Base-by-base conservation (phyloP, 805 yeast genomes). In the Nakazawaea populi region DNA sequence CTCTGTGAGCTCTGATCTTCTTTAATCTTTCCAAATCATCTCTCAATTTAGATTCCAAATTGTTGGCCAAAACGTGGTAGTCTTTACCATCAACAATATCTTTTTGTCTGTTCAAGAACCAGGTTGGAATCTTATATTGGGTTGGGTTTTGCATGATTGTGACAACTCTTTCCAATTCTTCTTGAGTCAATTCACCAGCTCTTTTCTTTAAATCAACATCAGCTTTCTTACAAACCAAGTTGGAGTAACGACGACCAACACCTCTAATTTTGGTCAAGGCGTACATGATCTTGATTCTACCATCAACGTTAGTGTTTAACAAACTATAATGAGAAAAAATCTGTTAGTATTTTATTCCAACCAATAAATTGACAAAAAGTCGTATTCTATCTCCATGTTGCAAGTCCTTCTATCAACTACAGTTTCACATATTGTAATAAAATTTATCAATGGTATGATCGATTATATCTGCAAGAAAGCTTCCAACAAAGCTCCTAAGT, bases 141-240 rank as follows among this genome's bases (percentile, higher is more conserved):
- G 95, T 83, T 77, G 99, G 99, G 95, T 89, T 89, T 85, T 95
- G 99, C 95, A 95, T 89, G 77, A 94, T 95, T 80, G 96, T 92
- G 76, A 94, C 98, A 73, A 94, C 82, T 84, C 99, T 91, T 86
- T 94, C 99, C 77, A 94, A 89, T 83, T 94, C 99, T 87, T 94
- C 99, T 79, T 94, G 99, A 76, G 99, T 91, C 76, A 94, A 89
- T 82, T 94, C 99, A 88, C 99, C 99, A 71, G 99, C 99, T 80
- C 99, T 89, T 87, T 94, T 94, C 79, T 78, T 71, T 79, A 95
- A 85, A 76, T 89, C 96, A 74, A 94, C 95, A 84, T 94, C 99
- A 71, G 99, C 99, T 87, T 92, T 95, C 89, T 95, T 95, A 85
- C 98, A 94, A 74, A 94, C 97, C 82, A 94, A 83, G 91, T 95